Evolutionary conservation across 2,329 filamentous ascomycete genomes (phyloP).

Genomic region (Stachybotrys chlorohalonatus): DNA sequence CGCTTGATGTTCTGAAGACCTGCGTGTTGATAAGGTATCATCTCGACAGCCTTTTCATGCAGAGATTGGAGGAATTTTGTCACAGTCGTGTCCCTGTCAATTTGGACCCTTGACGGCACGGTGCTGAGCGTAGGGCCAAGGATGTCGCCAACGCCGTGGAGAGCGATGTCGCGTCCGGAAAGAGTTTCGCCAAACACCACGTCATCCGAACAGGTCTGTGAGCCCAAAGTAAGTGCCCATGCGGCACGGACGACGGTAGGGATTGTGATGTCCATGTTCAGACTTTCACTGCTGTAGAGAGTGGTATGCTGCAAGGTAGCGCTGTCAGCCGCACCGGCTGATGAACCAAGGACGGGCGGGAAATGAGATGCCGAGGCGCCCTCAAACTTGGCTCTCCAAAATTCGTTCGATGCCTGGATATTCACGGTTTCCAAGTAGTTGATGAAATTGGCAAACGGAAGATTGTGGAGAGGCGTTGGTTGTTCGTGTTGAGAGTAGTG

Average conservation of each 20-base stretch:
- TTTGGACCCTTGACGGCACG: conserved; percentile 36
- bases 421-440: conserved; percentile 5
- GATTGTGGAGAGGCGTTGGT: not conserved
- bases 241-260: conserved; percentile 36
- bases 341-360: conserved; percentile 14
- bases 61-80: conserved; percentile 15
- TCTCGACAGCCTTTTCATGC: conserved; percentile 11
- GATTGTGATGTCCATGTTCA: conserved; percentile 21
- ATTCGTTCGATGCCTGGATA: not conserved
- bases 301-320: not conserved
- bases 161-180: conserved; percentile 36
- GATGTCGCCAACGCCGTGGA: conserved; percentile 35
- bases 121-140: conserved; percentile 47
- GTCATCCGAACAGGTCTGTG: conserved; percentile 36
- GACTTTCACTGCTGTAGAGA: not conserved
- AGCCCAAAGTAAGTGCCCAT: conserved; percentile 40
- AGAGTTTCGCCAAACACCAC: conserved; percentile 47
- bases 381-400: not conserved
- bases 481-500: conserved; percentile 1
- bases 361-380: conserved; percentile 3
- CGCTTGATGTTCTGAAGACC: conserved; percentile 20
- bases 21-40: conserved; percentile 18
- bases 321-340: not conserved
- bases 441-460: conserved; percentile 8
- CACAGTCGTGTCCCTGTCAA: conserved; percentile 28